Evolutionary conservation across 768 basidiomycete genomes (phyloP), one percentile per base, ranked within the genome.

Genomic region (Mycena vitilis): DNA sequence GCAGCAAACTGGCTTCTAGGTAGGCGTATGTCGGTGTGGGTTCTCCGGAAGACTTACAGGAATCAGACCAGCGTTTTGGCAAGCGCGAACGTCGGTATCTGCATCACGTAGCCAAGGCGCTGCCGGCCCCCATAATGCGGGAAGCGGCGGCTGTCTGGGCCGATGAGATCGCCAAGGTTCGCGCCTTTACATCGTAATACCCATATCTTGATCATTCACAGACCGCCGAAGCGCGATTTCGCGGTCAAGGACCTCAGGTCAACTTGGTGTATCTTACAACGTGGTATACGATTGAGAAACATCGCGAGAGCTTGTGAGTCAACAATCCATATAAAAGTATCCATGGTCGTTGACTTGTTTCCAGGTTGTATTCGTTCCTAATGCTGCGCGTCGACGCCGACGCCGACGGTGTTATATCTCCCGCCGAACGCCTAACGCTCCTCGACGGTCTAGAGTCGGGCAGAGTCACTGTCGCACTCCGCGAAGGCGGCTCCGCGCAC

Each of bases 271-370:
- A 59, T 38, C 64, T 72, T 18, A 37, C 64, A 16, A 72, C 71
- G 10, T 72, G 71, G 71, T 72, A 72, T 49, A 72, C 63, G 7
- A 66, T 72, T n/a, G 71, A 72, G 49, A 70, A 72, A 38, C 71
- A 72, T 62, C 71, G 71, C 42, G 69, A 69, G 45, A 34, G 49
- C 45, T 20, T 72, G 65, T 68, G 18, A 59, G 63, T 6, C 38
- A 38, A 23, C 16, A 36, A 36, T 48, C 34, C 7, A 2, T 5
- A n/a, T n/a, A n/a, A n/a, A 30, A 30, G n/a, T 40, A 36, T 30
- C 42, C 30, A 1, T 54, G 38, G 23, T 48, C 10, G 25, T 30
- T 9, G 45, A 38, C 36, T 25, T 25, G n/a, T 2, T 12, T 9
- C 40, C 25, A 69, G 67, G 42, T 60, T 70, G 3, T 67, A 69